Evolutionary conservation across 306 rosid genomes (phyloP).

Genomic region (Acacia crassicarpa): DNA sequence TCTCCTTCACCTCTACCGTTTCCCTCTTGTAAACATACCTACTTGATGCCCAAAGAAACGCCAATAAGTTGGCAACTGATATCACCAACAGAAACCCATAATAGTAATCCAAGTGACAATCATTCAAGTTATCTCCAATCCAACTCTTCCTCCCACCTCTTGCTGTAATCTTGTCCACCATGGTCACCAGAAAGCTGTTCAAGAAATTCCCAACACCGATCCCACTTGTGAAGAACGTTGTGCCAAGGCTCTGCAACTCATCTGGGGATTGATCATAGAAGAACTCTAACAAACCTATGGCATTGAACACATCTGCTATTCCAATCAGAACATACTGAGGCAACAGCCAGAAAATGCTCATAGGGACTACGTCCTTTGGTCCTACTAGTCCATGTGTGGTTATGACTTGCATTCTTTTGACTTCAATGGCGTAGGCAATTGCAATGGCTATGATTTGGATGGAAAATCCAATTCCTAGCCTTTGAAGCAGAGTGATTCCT

Average conservation of each 20-base stretch:
- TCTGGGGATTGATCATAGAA: slow-evolving; percentile 95
- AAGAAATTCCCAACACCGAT: slow-evolving; percentile 80
- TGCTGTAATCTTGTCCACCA: slow-evolving; percentile 58
- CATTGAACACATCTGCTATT: slow-evolving; percentile 75
- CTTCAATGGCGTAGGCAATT: slow-evolving; percentile 66
- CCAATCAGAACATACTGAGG: slow-evolving; percentile 86
- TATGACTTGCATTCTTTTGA: slow-evolving; percentile 60
- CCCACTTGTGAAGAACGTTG: slow-evolving; percentile 71
- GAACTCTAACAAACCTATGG: slow-evolving; percentile 81
- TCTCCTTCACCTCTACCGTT: slow-evolving; percentile 33
- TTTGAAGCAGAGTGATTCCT: slow-evolving; percentile 84
- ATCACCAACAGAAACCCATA: slow-evolving; percentile 63
- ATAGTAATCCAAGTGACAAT: slow-evolving; percentile 80
- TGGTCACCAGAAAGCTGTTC: slow-evolving; percentile 77
- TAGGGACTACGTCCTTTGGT: slow-evolving; percentile 59
- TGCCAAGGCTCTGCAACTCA: slow-evolving; percentile 80
- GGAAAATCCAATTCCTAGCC: slow-evolving; percentile 79
- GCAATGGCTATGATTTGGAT: slow-evolving; percentile 63
- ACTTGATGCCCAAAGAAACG: slow-evolving; percentile 47
- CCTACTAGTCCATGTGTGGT: slow-evolving; percentile 38
- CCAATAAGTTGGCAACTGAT: slow-evolving; percentile 37
- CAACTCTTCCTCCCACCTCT: slow-evolving; percentile 60
- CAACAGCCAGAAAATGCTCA: slow-evolving; percentile 67
- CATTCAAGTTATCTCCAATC: slow-evolving; percentile 82
- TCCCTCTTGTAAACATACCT: slow-evolving; percentile 49